phyloP scores from a whole-genome alignment of 495 filamentous ascomycete genomes.

The Zalerion maritima region DNA sequence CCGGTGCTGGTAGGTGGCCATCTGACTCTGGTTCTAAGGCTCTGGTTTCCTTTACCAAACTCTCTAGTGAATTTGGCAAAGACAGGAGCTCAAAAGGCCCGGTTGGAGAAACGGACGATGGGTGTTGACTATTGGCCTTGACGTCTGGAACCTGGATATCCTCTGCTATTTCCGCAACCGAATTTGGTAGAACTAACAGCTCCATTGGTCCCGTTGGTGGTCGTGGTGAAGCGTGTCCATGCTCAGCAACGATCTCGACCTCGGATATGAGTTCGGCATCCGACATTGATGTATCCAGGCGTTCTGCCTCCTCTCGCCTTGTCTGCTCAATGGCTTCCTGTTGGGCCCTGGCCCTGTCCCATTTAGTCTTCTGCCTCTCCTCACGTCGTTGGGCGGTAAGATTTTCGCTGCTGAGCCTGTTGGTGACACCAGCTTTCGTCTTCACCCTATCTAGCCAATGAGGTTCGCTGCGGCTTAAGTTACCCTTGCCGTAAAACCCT shows the following conservation, averaged over 20 bases:
- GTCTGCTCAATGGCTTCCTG: conserved; percentile 63
- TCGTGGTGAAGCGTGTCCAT: too few species aligned
- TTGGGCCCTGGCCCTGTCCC: conserved; percentile 76
- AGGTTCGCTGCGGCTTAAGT: conserved; percentile 81
- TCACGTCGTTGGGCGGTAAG: conserved; percentile 59
- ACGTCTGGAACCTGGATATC: conserved; percentile 3
- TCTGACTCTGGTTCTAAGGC: too few species aligned
- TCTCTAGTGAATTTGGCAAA: conserved; percentile 20
- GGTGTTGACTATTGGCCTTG: neutral
- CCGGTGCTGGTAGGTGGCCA: too few species aligned
- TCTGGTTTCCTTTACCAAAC: conserved; percentile 4
- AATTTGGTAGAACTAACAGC: conserved; percentile 19
- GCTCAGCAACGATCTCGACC: neutral
- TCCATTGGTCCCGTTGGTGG: too few species aligned
- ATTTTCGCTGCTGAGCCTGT: too few species aligned
- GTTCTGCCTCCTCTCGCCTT: conserved; percentile 43
- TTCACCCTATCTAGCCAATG: conserved; percentile 57
- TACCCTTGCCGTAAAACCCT: conserved; percentile 93
- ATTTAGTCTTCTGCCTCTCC: conserved; percentile 71
- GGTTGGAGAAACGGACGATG: conserved; percentile 13
- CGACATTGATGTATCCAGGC: conserved; percentile 7
- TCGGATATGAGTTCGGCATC: neutral
- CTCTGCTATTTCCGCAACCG: conserved; percentile 8
- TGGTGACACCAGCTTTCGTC: too few species aligned
- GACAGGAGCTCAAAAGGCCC: conserved; percentile 23